phyloP scores from a whole-genome alignment of 1,284 basidiomycete genomes.

The Pseudozyma flocculosa region DNA sequence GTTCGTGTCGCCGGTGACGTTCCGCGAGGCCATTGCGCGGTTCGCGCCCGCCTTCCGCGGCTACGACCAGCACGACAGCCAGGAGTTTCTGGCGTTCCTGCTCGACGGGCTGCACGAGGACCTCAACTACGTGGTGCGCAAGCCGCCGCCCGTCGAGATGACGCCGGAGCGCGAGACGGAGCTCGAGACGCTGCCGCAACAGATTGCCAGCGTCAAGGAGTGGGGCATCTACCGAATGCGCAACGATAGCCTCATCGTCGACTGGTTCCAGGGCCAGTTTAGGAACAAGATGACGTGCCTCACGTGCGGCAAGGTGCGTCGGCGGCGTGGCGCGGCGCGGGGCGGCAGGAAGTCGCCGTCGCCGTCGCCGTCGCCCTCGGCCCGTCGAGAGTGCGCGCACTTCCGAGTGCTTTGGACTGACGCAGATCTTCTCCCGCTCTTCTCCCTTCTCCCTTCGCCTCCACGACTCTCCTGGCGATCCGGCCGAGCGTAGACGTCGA shows the following conservation, averaged over 20 bases:
- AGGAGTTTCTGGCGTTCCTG: conserved; percentile 45
- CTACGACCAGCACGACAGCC: conserved; percentile 50
- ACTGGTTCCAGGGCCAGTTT: conserved; percentile 53
- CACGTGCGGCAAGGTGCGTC: conserved; percentile 46
- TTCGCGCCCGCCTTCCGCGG: conserved; percentile 52
- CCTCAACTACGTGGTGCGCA: conserved; percentile 40
- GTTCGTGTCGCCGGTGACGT: conserved; percentile 79
- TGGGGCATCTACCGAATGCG: conserved; percentile 51
- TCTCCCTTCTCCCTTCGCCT: no score
- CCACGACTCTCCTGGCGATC: no score
- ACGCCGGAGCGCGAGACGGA: conserved; percentile 47
- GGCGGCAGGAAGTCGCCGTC: no score
- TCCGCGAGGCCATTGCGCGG: conserved; percentile 69
- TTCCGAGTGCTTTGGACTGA: no score
- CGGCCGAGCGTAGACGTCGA: conserved; percentile 93
- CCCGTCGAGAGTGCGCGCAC: no score
- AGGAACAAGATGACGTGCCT: conserved; percentile 55
- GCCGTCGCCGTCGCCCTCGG: no score
- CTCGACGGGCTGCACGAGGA: conserved; percentile 44
- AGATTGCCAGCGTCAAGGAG: conserved; percentile 59
- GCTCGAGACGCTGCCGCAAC: conserved; percentile 73
- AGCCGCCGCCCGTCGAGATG: conserved; percentile 48
- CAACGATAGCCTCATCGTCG: conserved; percentile 48
- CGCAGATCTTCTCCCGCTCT: no score
- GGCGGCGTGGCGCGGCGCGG: no score